Base-by-base conservation (phyloP, 768 basidiomycete genomes). In the Boletus coccyginus region DNA sequence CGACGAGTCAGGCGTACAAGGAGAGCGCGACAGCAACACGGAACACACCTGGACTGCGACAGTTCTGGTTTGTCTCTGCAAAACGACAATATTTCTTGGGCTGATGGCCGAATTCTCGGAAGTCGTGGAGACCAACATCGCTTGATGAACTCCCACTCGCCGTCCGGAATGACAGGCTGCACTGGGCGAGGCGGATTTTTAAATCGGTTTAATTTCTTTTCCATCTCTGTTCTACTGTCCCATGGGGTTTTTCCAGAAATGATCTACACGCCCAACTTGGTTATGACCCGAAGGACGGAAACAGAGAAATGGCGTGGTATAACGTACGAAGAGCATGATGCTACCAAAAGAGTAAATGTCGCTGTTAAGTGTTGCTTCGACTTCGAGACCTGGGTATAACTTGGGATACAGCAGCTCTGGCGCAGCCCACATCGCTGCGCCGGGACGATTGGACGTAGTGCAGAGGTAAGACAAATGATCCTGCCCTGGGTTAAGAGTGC, bases 261-360 rank as follows among this genome's bases (percentile, higher is more conserved):
- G n/a, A 58, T 42, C 57, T 59, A 16, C 10, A 5, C 1, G 12
- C 11, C 8, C 10, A 14, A 31, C 21, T 21, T 21, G 21, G 21
- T 36, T 6, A 40, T 24, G 17, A 21, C 5, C 7, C 5, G 27
- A 40, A 40, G n/a, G 24, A 19, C 14, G 1, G 7, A 7, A 3
- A 29, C 2, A 17, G n/a, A 5, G 8, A 0, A 21, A 31, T n/a
- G 14, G 40, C 10, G 3, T 17, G 11, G 10, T 8, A 19, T 19
- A 38, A 45, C 54, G 39, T 29, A 59, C 57, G 12, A 58, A 58
- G 40, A 50, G 14, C 11, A 58, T 24, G 31, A 57, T 55, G n/a
- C 43, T 49, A 0, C 57, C 57, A 16, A 58, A 11, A 11, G 57
- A 50, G 21, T 55, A 58, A 3, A 58, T 55, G 35, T 58, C 57